Base-by-base conservation (phyloP, 805 yeast species). In the Saccharomycopsis sp. region DNA sequence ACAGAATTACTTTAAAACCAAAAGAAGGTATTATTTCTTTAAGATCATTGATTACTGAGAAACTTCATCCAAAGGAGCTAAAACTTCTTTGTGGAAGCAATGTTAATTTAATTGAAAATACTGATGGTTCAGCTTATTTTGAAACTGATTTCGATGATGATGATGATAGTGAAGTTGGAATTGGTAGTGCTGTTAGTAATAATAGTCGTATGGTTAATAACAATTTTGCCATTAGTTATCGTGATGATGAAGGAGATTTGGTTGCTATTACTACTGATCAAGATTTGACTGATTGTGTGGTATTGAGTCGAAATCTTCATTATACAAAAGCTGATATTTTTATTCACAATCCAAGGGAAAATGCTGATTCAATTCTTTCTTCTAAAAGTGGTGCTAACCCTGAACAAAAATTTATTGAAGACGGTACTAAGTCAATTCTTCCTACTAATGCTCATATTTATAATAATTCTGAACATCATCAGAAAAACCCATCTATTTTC, bases 161-260 rank as follows among this genome's bases (percentile, higher is more conserved):
- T 10, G 48, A 42, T 14, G 39, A 15, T 40, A 40, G 27, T 42
- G 52, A 37, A 28, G 35, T 35, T 9, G 30, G 28, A 14, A 35
- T 27, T 13, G 21, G n/a, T n/a, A 21, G 13, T 26, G 30, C 12
- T 27, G 21, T 47, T 32, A 39, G 23, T 20, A 54, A 55, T n/a
- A 10, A 25, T 30, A 36, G 45, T 18, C 17, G 12, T 6, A 14
- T 14, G 17, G 14, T 5, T 28, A 28, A 9, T 9, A 6, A 60
- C 5, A 51, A 45, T 1, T 79, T 75, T 57, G 86, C 85, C 0
- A 70, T 85, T 39, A 77, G 87, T 41, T 85, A 85, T 49, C 56
- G 77, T 23, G 95, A 86, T 52, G 94, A 85, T 52, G 95, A 86
- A 52, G 81, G 83, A 12, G 95, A 86, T 54, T 61, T 79, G 12